These are phyloP conservation scores for Podosphaera xanthii DNA, from an alignment of 2,329 filamentous ascomycete species.

Conservation along the genomic window DNA sequence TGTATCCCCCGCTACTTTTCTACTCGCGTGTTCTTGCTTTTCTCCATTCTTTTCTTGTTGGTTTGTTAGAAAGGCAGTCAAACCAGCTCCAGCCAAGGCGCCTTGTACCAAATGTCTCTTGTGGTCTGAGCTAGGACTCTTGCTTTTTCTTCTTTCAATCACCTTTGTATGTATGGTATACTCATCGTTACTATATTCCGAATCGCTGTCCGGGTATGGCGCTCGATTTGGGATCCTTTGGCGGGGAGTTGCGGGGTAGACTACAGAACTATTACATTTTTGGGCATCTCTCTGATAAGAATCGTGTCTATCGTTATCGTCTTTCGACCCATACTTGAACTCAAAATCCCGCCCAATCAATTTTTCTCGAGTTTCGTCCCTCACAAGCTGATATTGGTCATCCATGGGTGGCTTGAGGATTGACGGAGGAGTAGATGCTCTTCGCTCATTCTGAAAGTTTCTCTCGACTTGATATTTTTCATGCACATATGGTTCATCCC, in stretches of 20 bases:
- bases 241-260: slow-evolving; percentile 17
- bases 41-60: slow-evolving; percentile 23
- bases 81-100: slow-evolving; percentile 38
- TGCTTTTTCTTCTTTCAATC: slow-evolving; percentile 19
- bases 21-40: slow-evolving; percentile 11
- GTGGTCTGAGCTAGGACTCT: slow-evolving; percentile 26
- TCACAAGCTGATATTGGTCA: slow-evolving; percentile 10
- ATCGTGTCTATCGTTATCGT: slow-evolving; percentile 18
- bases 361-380: slow-evolving; percentile 9
- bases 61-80: slow-evolving; percentile 33
- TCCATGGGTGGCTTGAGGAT: not conserved
- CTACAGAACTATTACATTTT: slow-evolving; percentile 9
- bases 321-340: slow-evolving; percentile 13
- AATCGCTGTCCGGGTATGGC: slow-evolving; percentile 14
- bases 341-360: slow-evolving; percentile 10
- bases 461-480: slow-evolving; percentile 37
- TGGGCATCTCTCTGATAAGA: slow-evolving; percentile 9
- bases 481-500: slow-evolving; percentile 21
- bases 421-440: not conserved
- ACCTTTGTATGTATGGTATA: slow-evolving; percentile 21
- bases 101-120: slow-evolving; percentile 39
- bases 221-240: slow-evolving; percentile 15
- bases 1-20: slow-evolving; percentile 25
- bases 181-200: slow-evolving; percentile 23
- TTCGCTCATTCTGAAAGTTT: not conserved